A percentile compares a stretch with the other conserved stretches of the same genome.
Conservation (phyloP, 768 basidiomycete genomes). For the Sutorius australiensis region DNA sequence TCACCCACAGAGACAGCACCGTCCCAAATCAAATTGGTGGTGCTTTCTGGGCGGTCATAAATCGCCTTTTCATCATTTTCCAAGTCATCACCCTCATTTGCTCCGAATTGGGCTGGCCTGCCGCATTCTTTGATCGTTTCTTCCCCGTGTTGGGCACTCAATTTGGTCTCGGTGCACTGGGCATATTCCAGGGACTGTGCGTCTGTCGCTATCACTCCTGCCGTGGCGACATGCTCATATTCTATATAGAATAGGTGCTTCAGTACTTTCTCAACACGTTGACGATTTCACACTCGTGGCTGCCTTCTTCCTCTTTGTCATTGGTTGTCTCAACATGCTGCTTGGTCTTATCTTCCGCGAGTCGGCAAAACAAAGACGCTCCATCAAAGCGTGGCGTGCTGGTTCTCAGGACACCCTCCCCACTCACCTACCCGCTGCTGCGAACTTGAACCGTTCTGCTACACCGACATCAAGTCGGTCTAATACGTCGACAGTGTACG, state of each 20-base stretch:
- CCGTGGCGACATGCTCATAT: slow-evolving; percentile 4
- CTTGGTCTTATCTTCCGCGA: slow-evolving; percentile 70
- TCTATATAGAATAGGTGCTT: slow-evolving; percentile 55
- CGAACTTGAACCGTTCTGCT: slow-evolving; percentile 23
- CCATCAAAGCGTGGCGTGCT: slow-evolving; percentile 61
- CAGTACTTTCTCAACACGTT: slow-evolving; percentile 74
- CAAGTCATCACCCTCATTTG: slow-evolving; percentile 77
- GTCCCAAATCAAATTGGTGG: slow-evolving; percentile 92
- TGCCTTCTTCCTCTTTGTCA: slow-evolving; percentile 86
- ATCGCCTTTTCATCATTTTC: slow-evolving; percentile 82
- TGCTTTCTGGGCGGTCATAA: slow-evolving; percentile 87
- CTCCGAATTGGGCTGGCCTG: slow-evolving; percentile 81
- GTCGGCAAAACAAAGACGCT: slow-evolving; percentile 57
- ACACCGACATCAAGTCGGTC: slow-evolving; percentile 24
- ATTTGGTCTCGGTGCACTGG: slow-evolving; percentile 85
- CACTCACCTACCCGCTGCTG: slow-evolving; percentile 31
- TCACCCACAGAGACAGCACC: slow-evolving; percentile 54
- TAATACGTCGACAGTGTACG: slow-evolving; percentile 25
- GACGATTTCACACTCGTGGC: slow-evolving; percentile 87
- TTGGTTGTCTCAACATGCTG: slow-evolving; percentile 87
- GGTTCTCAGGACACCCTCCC: slow-evolving; percentile 51
- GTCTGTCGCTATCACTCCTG: slow-evolving; percentile 26
- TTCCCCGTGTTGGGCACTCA: slow-evolving; percentile 82
- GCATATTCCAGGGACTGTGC: slow-evolving; percentile 82
- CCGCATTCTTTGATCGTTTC: slow-evolving; percentile 73